Percentiles rank a stretch among this genome's conserved stretches.
Conservation (phyloP, 768 basidiomycete genomes). For the Mycena maculata region DNA sequence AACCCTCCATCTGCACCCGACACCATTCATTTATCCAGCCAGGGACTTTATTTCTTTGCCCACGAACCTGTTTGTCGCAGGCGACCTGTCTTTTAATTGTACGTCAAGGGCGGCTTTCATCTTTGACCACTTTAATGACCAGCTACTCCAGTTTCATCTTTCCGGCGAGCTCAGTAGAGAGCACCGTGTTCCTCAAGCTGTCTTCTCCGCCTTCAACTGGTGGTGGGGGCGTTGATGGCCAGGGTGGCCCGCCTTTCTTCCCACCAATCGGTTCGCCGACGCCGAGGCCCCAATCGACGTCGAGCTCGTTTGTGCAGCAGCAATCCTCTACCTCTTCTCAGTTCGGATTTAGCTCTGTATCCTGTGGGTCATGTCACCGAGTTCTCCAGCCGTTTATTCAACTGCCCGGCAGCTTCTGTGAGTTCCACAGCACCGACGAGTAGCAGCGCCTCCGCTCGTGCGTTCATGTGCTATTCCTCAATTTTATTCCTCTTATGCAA, state of each 20-base stretch:
- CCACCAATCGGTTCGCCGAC: background rate
- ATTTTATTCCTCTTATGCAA: background rate
- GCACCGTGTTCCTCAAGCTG: constrained; percentile 20
- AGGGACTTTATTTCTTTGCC: background rate
- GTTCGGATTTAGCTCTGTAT: background rate
- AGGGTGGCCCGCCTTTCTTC: background rate
- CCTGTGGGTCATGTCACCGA: background rate
- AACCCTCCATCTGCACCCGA: constrained; percentile 1
- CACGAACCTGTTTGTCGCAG: constrained; percentile 22
- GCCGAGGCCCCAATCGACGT: background rate
- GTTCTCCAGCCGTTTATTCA: background rate
- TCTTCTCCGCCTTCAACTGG: constrained; percentile 5
- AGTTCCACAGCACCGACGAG: background rate
- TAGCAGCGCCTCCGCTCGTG: constrained; percentile 2
- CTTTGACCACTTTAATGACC: background rate
- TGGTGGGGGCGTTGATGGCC: background rate
- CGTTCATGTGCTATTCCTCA: background rate
- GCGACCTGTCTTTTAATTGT: constrained; percentile 22
- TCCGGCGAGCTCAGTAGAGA: constrained; percentile 20
- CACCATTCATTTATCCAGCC: constrained; percentile 17
- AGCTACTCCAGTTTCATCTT: background rate
- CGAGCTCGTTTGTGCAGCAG: no score
- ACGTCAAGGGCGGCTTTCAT: background rate
- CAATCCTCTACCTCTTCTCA: background rate
- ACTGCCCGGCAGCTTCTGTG: background rate